These are phyloP conservation scores for Penicillium concentricum DNA, from an alignment of 2,329 filamentous ascomycete genomes.

Conservation along the genomic window DNA sequence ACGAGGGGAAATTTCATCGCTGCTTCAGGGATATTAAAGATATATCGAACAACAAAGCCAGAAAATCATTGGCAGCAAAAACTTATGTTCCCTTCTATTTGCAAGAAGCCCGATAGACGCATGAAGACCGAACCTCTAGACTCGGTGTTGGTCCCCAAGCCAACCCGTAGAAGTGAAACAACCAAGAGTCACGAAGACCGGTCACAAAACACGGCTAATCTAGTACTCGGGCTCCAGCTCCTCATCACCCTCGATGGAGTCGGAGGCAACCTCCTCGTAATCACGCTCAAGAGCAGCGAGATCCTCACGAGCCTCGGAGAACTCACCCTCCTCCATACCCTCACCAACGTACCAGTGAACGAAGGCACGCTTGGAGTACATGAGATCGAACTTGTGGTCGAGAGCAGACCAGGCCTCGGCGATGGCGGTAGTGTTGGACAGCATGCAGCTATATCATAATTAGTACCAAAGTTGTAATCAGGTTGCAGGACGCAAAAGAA, in stretches of 20 bases:
- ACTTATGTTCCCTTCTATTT: slow-evolving; percentile 40
- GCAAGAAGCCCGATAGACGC: slow-evolving; percentile 30
- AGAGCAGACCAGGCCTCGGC: slow-evolving; percentile 97
- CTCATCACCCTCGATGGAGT: slow-evolving; percentile 75
- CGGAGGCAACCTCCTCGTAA: slow-evolving; percentile 97
- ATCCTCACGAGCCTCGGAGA: slow-evolving; percentile 98
- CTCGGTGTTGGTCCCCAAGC: slow-evolving; percentile 26
- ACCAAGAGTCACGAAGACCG: slow-evolving; percentile 17
- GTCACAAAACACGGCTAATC: slow-evolving; percentile 28
- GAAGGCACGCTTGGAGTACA: slow-evolving; percentile 99
- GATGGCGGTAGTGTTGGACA: slow-evolving; percentile 91
- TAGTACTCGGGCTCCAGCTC: slow-evolving; percentile 94
- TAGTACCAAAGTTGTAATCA: slow-evolving; percentile 22
- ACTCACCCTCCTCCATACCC: slow-evolving; percentile 99
- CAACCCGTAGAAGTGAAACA: slow-evolving; percentile 21
- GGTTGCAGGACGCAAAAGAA: slow-evolving; percentile 3
- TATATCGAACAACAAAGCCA: slow-evolving; percentile 39
- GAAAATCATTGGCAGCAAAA: slow-evolving; percentile 37
- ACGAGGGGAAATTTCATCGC: slow-evolving; percentile 40
- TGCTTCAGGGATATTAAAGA: slow-evolving; percentile 43
- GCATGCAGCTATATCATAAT: slow-evolving; percentile 72
- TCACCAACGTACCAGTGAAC: slow-evolving; percentile 99
- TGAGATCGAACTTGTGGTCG: slow-evolving; percentile 98
- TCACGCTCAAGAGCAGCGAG: slow-evolving; percentile 96
- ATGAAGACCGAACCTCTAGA: slow-evolving; percentile 24